A percentile compares a stretch with the other conserved stretches of the same genome.
Conservation (phyloP, 495 filamentous ascomycete species). For the Xylaria sp. region DNA sequence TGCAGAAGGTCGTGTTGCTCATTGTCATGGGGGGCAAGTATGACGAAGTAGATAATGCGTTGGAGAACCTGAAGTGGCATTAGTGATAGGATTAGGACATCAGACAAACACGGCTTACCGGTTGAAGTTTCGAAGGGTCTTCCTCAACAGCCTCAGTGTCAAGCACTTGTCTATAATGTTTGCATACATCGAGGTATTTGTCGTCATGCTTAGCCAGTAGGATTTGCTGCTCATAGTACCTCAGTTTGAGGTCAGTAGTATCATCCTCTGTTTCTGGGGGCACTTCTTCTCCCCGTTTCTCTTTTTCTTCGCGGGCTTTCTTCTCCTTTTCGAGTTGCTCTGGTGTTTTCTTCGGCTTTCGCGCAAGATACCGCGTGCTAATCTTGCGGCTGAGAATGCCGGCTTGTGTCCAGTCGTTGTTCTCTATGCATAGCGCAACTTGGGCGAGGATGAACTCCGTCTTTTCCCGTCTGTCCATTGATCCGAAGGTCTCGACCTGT, state of each 20-base stretch:
- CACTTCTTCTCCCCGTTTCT: slow-evolving; percentile 79
- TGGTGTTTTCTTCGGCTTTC: slow-evolving; percentile 86
- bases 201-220: slow-evolving; percentile 91
- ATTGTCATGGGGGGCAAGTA: slow-evolving; percentile 96
- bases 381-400: slow-evolving; percentile 95
- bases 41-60: slow-evolving; percentile 95
- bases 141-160: slow-evolving; percentile 94
- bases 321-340: slow-evolving; percentile 89
- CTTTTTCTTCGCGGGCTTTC: slow-evolving; percentile 79
- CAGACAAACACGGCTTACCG: slow-evolving; percentile 62
- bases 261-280: slow-evolving; percentile 83
- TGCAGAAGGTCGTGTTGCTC: slow-evolving; percentile 98
- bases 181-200: slow-evolving; percentile 96
- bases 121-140: slow-evolving; percentile 81
- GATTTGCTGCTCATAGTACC: slow-evolving; percentile 97
- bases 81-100: not conserved
- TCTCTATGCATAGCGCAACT: slow-evolving; percentile 93
- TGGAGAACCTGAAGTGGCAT: slow-evolving; percentile 72
- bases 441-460: slow-evolving; percentile 97
- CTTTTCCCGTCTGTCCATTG: slow-evolving; percentile 97
- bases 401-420: slow-evolving; percentile 94
- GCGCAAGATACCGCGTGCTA: slow-evolving; percentile 86
- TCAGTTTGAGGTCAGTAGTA: slow-evolving; percentile 93
- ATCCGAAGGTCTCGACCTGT: slow-evolving; percentile 98
- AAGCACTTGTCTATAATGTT: slow-evolving; percentile 93